Conservation (phyloP, 345 rosid species). For the Theobroma cacao region DNA sequence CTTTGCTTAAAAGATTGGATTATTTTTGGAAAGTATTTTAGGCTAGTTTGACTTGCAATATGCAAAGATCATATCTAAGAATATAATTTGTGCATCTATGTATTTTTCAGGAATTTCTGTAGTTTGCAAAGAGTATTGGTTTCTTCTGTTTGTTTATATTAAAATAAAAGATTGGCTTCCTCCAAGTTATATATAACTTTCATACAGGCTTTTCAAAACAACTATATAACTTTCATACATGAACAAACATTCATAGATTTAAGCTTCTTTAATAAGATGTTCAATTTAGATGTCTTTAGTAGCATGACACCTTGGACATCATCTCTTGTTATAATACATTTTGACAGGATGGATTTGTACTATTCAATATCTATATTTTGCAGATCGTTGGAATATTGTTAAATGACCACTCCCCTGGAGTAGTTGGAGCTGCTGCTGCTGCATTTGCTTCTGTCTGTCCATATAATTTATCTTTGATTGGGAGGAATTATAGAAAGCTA, state of each 20-base stretch:
- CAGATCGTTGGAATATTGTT: conserved; percentile 85
- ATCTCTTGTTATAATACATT: background rate
- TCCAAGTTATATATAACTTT: background rate
- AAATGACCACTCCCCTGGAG: conserved; percentile 83
- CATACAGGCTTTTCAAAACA: too few relatives aligned
- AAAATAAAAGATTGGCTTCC: background rate
- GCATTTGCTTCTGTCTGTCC: conserved; percentile 90
- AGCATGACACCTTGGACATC: background rate
- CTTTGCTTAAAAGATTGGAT: background rate
- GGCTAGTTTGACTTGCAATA: background rate
- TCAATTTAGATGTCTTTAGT: background rate
- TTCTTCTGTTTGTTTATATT: background rate
- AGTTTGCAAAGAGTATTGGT: background rate
- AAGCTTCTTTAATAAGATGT: background rate
- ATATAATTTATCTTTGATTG: conserved; percentile 66
- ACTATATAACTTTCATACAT: background rate
- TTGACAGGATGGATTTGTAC: background rate
- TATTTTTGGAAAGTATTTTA: background rate
- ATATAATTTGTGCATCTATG: background rate
- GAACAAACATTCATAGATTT: background rate
- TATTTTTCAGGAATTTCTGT: background rate
- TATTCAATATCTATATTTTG: conserved; percentile 23
- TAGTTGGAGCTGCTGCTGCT: conserved; percentile 96
- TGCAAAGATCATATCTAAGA: background rate
- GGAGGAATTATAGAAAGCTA: conserved; percentile 63